Base-by-base conservation (phyloP, 1,139 yeast genomes). In the Yamadazyma trypodendri region DNA sequence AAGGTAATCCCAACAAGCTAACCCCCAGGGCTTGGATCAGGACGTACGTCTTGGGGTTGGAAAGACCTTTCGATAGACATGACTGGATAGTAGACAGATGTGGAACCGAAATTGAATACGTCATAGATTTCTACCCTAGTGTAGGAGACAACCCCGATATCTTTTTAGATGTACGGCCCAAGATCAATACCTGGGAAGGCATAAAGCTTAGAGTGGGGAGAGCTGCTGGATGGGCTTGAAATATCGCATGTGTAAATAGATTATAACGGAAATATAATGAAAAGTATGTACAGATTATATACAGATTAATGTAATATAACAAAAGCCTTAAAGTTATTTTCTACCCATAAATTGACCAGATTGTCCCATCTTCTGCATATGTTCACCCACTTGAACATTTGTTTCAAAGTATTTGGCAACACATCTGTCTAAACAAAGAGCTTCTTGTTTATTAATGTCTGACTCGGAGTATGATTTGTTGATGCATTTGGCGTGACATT, bases 391-490 rank as follows among this genome's bases (percentile, higher is more conserved):
- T 69, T 89, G 86, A 49, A 88, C 94, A 63, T 92, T 92, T 50
- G 96, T 89, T 55, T 89, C 97, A 54, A 94, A 94, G 68, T 92
- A 92, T 67, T 92, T 92, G 55, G 95, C 80, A 46, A 92, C 98
- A 71, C 99, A 92, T 74, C 98, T 83, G 69, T 92, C 99, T 51
- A 94, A 76, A 65, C 99, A 92, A 41, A 87, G 74, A 33, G 92
- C 80, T 68, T 92, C 98, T 55, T 76, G 81, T 72, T 87, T 88
- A 67, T 76, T 77, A 49, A 92, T 73, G 24, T 84, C 94, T 39
- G 92, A 85, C 42, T 87, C 94, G 42, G 63, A 58, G 70, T 90
- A 90, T 16, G 61, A 44, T 49, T 65, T 68, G 56, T 68, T 69
- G 60, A 92, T 85, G 69, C 99, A 92, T 70, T 92, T 92, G 55